These are phyloP conservation scores for Harringtonia aguacate DNA, from an alignment of 2,329 filamentous ascomycete genomes.

Conservation along the genomic window DNA sequence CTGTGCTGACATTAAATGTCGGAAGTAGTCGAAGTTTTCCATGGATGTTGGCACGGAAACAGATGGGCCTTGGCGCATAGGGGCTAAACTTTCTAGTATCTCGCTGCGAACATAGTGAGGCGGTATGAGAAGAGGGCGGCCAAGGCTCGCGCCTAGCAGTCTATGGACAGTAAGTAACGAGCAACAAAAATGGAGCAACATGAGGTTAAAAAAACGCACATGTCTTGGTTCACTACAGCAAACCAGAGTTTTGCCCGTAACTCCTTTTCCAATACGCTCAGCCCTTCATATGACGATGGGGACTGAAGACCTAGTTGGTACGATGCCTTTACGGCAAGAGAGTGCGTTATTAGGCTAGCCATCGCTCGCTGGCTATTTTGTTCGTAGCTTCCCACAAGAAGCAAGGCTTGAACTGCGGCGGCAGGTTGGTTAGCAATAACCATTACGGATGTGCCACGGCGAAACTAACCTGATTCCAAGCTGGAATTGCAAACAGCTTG, in stretches of 20 bases:
- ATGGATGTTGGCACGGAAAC: neutral
- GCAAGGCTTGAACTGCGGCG: constrained; percentile 18
- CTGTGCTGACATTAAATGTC: constrained; percentile 1
- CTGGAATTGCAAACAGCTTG: constrained; percentile 13
- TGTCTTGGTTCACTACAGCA: constrained; percentile 20
- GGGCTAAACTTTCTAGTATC: constrained; percentile 3
- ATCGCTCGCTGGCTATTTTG: constrained; percentile 24
- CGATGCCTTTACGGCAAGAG: constrained; percentile 19
- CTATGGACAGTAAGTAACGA: neutral
- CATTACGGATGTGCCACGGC: neutral
- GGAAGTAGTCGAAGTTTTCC: constrained; percentile 5
- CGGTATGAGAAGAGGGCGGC: constrained; percentile 13
- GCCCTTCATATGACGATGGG: constrained; percentile 15
- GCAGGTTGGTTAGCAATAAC: too few species aligned
- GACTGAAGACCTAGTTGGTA: constrained; percentile 24
- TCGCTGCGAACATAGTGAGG: constrained; percentile 5
- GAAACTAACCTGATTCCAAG: constrained; percentile 3
- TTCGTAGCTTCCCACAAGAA: constrained; percentile 21
- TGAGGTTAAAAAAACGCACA: constrained; percentile 2
- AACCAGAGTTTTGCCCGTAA: constrained; percentile 20
- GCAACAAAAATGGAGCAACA: neutral
- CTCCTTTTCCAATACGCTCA: constrained; percentile 14
- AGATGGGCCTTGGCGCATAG: neutral
- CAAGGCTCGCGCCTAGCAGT: constrained; percentile 13
- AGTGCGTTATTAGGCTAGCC: constrained; percentile 20